These are phyloP conservation scores for Purpureocillium lavendulum DNA, from an alignment of 2,329 filamentous ascomycete genomes.

Conservation along the genomic window DNA sequence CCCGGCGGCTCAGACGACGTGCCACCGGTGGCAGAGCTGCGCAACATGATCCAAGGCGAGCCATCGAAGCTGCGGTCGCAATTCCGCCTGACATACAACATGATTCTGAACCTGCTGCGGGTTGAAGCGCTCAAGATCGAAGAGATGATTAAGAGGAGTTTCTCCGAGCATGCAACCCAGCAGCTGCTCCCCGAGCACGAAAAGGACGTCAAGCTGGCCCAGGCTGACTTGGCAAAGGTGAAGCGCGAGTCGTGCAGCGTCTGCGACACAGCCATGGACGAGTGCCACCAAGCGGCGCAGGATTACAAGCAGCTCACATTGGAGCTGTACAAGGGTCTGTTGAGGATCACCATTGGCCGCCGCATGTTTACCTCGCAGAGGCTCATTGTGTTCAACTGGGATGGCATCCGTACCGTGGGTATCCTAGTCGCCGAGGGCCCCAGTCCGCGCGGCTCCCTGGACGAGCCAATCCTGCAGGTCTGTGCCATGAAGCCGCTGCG, in stretches of 20 bases:
- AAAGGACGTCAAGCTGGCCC: slow-evolving; percentile 84
- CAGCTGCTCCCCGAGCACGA: slow-evolving; percentile 91
- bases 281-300: slow-evolving; percentile 74
- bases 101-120: slow-evolving; percentile 92
- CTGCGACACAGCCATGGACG: slow-evolving; percentile 73
- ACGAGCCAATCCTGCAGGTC: slow-evolving; percentile 64
- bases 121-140: slow-evolving; percentile 98
- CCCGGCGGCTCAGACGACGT: slow-evolving; percentile 74
- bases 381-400: slow-evolving; percentile 76
- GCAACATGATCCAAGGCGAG: slow-evolving; percentile 92
- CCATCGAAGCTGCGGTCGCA: slow-evolving; percentile 93
- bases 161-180: slow-evolving; percentile 96
- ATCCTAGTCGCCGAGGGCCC: slow-evolving; percentile 72
- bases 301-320: slow-evolving; percentile 71
- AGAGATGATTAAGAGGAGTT: slow-evolving; percentile 99
- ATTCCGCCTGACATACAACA: slow-evolving; percentile 97
- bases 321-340: slow-evolving; percentile 68
- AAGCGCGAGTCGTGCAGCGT: slow-evolving; percentile 76
- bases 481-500: slow-evolving; percentile 66
- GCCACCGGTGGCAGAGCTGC: slow-evolving; percentile 72
- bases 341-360: slow-evolving; percentile 75
- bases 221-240: slow-evolving; percentile 84
- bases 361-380: slow-evolving; percentile 69
- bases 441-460: slow-evolving; percentile 45
- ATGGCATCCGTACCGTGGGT: slow-evolving; percentile 75